A percentile compares a stretch with the other conserved stretches of the same genome.
Conservation (phyloP, 805 yeast species). For the Sugiyamaella smithiae region DNA sequence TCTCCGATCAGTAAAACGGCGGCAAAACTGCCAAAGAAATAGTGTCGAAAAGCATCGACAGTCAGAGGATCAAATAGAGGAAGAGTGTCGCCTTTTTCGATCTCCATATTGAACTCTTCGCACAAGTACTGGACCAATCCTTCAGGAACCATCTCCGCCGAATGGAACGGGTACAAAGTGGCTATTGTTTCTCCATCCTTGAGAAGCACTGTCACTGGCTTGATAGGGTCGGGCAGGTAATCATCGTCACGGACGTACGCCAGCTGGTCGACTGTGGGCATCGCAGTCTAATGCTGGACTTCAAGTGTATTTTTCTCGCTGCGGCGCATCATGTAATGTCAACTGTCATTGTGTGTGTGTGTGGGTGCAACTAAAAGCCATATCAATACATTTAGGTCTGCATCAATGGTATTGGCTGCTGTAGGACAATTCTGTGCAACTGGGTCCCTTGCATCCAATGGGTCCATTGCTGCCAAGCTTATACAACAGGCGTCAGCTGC, state of each 20-base stretch:
- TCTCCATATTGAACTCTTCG: slow-evolving; percentile 59
- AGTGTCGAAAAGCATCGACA: slow-evolving; percentile 52
- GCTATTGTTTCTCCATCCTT: slow-evolving; percentile 51
- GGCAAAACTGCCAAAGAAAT: slow-evolving; percentile 66
- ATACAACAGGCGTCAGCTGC: slow-evolving; percentile 60
- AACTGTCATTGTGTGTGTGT: too few relatives aligned
- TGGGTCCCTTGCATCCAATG: slow-evolving; percentile 57
- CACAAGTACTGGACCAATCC: slow-evolving; percentile 46
- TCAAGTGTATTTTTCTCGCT: too few relatives aligned
- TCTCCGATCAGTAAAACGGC: slow-evolving; percentile 57
- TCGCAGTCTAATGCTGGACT: too few relatives aligned
- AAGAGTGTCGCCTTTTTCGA: slow-evolving; percentile 73
- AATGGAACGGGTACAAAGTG: slow-evolving; percentile 61
- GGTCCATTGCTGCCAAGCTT: slow-evolving; percentile 54
- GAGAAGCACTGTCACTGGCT: slow-evolving; percentile 67
- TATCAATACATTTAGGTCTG: too few relatives aligned
- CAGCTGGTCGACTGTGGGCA: slow-evolving; percentile 2
- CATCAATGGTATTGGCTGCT: slow-evolving; percentile 58
- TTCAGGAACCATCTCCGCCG: slow-evolving; percentile 47
- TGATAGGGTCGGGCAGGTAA: slow-evolving; percentile 30
- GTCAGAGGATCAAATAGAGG: slow-evolving; percentile 47
- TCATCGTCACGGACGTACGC: slow-evolving; percentile 6
- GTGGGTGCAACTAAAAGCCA: too few relatives aligned
- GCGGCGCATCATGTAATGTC: too few relatives aligned
- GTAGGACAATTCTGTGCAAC: slow-evolving; percentile 86